phyloP scores from a whole-genome alignment of 2,329 filamentous ascomycete species.

The Sarocladium brachiariae region DNA sequence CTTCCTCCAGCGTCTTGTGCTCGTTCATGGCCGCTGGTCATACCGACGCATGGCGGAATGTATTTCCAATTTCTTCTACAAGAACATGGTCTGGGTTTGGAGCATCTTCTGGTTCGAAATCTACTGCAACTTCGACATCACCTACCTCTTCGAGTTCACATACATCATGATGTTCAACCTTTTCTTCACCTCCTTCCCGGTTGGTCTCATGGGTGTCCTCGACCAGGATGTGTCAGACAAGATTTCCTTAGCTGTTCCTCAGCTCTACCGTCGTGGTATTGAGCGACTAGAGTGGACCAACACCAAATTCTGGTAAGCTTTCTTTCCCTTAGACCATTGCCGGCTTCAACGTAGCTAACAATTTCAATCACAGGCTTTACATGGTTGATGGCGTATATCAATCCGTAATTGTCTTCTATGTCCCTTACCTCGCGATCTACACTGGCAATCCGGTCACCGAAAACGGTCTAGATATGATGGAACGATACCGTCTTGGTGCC shows the following conservation, averaged over 20 bases:
- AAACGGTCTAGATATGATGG: conserved; percentile 70
- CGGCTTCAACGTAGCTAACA: too few relatives aligned
- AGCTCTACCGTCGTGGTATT: conserved; percentile 92
- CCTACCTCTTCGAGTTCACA: conserved; percentile 95
- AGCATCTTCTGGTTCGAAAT: conserved; percentile 97
- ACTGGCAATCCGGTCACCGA: conserved; percentile 61
- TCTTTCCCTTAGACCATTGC: background rate
- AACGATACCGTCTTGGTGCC: conserved; percentile 77
- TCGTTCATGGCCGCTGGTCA: conserved; percentile 94
- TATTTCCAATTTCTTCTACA: conserved; percentile 99
- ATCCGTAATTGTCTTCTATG: conserved; percentile 87
- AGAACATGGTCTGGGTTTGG: conserved; percentile 98
- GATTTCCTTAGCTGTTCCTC: conserved; percentile 88
- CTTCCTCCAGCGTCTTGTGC: conserved; percentile 74
- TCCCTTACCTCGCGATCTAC: conserved; percentile 75
- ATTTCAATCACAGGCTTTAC: conserved; percentile 57
- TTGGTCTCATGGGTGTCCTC: conserved; percentile 91
- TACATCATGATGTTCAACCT: conserved; percentile 97
- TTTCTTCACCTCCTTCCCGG: conserved; percentile 89
- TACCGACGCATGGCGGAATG: conserved; percentile 88
- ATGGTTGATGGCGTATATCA: conserved; percentile 95
- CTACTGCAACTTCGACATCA: conserved; percentile 92
- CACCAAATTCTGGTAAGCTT: conserved; percentile 82
- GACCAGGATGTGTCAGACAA: conserved; percentile 95
- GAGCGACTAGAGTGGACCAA: conserved; percentile 96